Base-by-base conservation (phyloP, 768 basidiomycete species). In the Tephrocybe sp. region DNA sequence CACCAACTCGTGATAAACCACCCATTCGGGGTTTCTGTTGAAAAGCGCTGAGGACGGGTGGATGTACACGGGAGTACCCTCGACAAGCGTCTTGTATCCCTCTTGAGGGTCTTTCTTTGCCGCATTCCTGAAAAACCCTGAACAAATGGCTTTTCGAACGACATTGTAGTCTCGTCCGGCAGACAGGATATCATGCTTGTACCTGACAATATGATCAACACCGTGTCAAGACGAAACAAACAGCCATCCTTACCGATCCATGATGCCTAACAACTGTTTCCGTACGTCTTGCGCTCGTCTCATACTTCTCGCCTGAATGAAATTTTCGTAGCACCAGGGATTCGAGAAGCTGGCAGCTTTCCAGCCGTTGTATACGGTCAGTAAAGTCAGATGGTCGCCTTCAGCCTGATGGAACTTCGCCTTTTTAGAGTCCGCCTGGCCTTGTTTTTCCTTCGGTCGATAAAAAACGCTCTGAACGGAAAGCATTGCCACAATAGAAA, bases 341-440 rank as follows among this genome's bases (percentile, higher is more conserved):
- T 97, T 96, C 27, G 92, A 93, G 64, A 97, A 98, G 65, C 90
- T 97, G 51, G 88, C 91, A 5, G 78, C 86, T 64, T 98, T 97
- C 97, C 97, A 99, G 13, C 92, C 97, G 59, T 98, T 99, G 71
- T 98, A 99, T 2, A 99, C 97, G 5, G 96, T 89, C 54, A 94
- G 71, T 30, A 95, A 69, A 9, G 92, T 96, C 27, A 96, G 71
- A 64, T 98, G 92, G 61, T 98, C 97, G 8, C 97, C 97, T 72
- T 98, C 97, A 1, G 97, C 92, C 65, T 98, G 92, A 69, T 98
- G 96, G 71, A 99, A 99, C 68, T 99, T 99, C 26, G 97, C 97
- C 68, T 98, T 99, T 75, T 99, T 98, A 28, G 96, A 94, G 69
- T 99, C 97, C 0, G 97, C 97, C 69, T 98, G 96, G 9, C 91